Evolutionary conservation across 495 filamentous ascomycete species (phyloP).

Genomic region (Neurospora sp.): DNA sequence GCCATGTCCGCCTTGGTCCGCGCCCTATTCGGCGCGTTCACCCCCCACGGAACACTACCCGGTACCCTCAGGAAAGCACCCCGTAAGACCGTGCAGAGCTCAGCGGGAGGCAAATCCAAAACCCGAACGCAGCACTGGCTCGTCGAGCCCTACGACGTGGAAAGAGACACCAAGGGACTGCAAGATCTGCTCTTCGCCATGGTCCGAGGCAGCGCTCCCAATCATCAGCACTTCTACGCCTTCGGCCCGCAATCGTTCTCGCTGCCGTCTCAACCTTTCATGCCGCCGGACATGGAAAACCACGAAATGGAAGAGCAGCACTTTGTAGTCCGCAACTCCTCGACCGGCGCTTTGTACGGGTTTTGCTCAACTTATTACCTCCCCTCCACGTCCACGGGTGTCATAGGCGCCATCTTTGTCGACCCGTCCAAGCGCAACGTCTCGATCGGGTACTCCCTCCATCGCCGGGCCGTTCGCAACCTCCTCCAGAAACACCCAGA

Average conservation of each 20-base stretch:
- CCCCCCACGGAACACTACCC: conserved; percentile 61
- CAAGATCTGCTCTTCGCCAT: neutral
- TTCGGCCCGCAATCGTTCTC: neutral
- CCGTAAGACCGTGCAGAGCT: conserved; percentile 62
- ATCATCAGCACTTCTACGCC: conserved; percentile 29
- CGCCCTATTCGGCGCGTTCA: conserved; percentile 67
- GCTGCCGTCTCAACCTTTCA: neutral
- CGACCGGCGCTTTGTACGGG: conserved; percentile 75
- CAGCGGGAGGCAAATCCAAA: conserved; percentile 68
- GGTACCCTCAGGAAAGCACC: conserved; percentile 51
- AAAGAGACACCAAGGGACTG: conserved; percentile 61
- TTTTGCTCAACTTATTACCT: conserved; percentile 76
- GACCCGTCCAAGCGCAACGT: conserved; percentile 74
- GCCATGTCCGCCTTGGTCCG: conserved; percentile 75
- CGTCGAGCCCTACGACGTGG: conserved; percentile 64
- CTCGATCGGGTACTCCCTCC: conserved; percentile 76
- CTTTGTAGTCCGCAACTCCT: conserved; percentile 86
- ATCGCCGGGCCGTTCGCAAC: conserved; percentile 63
- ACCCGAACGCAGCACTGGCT: conserved; percentile 54
- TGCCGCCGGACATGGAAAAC: neutral
- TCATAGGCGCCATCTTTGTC: conserved; percentile 75
- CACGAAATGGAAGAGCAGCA: conserved; percentile 52
- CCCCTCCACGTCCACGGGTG: conserved; percentile 54
- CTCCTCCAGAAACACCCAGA: conserved; percentile 50
- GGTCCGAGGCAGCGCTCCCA: conserved; percentile 32